Percentiles rank a stretch among this genome's conserved stretches.
Conservation (phyloP, 768 basidiomycete species). For the Sarcomyxa edulis region DNA sequence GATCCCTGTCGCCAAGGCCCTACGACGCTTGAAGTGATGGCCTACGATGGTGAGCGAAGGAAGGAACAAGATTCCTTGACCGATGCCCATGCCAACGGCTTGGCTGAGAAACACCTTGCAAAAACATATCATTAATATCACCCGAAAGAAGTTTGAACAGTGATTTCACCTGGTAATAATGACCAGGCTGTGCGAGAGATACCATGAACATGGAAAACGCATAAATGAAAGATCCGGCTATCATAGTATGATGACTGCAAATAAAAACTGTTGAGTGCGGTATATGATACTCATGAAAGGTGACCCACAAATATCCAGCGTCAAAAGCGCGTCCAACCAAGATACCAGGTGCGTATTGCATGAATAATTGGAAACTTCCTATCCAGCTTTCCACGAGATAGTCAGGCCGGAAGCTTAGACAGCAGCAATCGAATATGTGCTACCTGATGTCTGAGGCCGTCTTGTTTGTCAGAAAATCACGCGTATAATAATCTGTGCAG, state of each 20-base stretch:
- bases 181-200: conserved; percentile 27
- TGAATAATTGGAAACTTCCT: conserved; percentile 30
- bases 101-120: conserved; percentile 31
- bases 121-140: neutral
- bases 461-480: conserved; percentile 28
- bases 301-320: conserved; percentile 20
- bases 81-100: conserved; percentile 27
- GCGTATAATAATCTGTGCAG: conserved; percentile 35
- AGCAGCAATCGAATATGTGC: conserved; percentile 3
- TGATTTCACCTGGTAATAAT: conserved; percentile 25
- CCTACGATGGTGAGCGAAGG: conserved; percentile 30
- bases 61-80: conserved; percentile 30
- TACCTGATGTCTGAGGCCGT: conserved; percentile 43
- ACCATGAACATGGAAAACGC: conserved; percentile 33
- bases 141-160: neutral
- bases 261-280: neutral
- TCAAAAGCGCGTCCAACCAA: conserved; percentile 23
- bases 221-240: conserved; percentile 33
- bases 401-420: neutral
- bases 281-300: neutral
- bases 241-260: conserved; percentile 29
- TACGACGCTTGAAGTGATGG: conserved; percentile 29
- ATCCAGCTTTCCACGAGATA: conserved; percentile 18
- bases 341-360: conserved; percentile 22
- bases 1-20: conserved; percentile 32